Conservation (phyloP, 1,139 yeast genomes). For the Debaryomyces sp. region DNA sequence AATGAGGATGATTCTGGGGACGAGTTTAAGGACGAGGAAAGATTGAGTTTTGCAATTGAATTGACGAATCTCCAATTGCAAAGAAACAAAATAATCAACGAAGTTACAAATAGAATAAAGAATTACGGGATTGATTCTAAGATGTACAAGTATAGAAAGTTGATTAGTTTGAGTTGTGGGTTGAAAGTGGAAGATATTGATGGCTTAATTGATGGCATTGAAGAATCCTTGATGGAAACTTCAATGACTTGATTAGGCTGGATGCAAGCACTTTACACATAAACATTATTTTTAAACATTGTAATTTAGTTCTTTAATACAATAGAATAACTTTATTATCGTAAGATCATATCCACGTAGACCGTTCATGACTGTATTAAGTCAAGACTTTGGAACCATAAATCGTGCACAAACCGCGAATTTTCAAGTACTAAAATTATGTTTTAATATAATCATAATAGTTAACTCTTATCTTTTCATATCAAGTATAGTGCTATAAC, state of each 20-base stretch:
- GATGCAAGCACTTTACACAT: not conserved
- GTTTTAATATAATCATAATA: not conserved
- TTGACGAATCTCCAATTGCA: constrained; percentile 57
- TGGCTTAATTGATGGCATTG: constrained; percentile 52
- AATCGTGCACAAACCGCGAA: not conserved
- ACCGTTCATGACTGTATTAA: not conserved
- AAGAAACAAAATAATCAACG: constrained; percentile 46
- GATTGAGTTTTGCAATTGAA: constrained; percentile 35
- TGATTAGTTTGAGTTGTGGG: constrained; percentile 83
- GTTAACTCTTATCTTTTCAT: not conserved
- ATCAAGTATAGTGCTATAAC: not conserved
- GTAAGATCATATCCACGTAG: not conserved
- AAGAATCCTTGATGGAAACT: constrained; percentile 44
- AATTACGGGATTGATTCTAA: constrained; percentile 50
- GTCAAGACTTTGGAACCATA: not conserved
- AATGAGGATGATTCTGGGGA: constrained; percentile 16
- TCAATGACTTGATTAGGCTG: constrained; percentile 5
- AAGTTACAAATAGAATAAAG: constrained; percentile 39
- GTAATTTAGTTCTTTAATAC: constrained; percentile 4
- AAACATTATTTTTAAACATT: constrained; percentile 3
- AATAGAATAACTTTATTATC: constrained; percentile 1
- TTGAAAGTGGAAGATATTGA: constrained; percentile 80
- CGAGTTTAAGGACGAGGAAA: constrained; percentile 23
- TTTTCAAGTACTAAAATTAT: not conserved
- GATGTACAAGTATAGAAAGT: constrained; percentile 78